Evolutionary conservation across 2,329 filamentous ascomycete species (phyloP).

Genomic region (Pseudogymnoascus verrucosus): DNA sequence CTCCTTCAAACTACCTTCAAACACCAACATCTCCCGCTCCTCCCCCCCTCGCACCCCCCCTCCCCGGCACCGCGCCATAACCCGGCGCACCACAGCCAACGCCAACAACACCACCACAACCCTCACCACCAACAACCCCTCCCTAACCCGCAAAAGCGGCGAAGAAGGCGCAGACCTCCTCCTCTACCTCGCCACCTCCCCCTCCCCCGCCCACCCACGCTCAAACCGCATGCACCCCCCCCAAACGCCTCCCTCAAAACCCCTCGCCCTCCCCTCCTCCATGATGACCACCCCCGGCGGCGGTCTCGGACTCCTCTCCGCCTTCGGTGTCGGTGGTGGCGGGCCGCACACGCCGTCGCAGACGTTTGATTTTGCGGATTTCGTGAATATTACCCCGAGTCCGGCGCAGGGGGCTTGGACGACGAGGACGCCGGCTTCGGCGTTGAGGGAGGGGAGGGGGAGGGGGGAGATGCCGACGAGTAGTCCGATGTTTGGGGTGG

Average conservation of each 20-base stretch:
- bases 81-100: constrained; percentile 42
- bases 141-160: constrained; percentile 45
- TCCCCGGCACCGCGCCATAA: constrained; percentile 44
- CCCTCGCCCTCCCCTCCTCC: constrained; percentile 65
- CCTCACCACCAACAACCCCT: constrained; percentile 23
- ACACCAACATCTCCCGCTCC: constrained; percentile 49
- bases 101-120: constrained; percentile 27
- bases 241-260: constrained; percentile 68
- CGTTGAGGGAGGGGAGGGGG: background rate
- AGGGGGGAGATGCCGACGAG: background rate
- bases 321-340: constrained; percentile 62
- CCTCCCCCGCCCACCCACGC: constrained; percentile 65
- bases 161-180: constrained; percentile 77
- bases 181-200: constrained; percentile 82
- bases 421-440: constrained; percentile 26
- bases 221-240: constrained; percentile 52
- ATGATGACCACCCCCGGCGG: constrained; percentile 84
- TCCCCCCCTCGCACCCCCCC: constrained; percentile 82
- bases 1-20: constrained; percentile 52
- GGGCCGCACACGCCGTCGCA: constrained; percentile 74
- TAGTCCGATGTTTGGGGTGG: background rate
- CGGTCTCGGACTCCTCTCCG: constrained; percentile 53
- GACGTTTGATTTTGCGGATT: constrained; percentile 87
- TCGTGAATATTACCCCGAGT: constrained; percentile 94
- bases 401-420: constrained; percentile 76